Evolutionary conservation across 208 protist genomes (phyloP).

Genomic region (Trypanosoma lewisi): DNA sequence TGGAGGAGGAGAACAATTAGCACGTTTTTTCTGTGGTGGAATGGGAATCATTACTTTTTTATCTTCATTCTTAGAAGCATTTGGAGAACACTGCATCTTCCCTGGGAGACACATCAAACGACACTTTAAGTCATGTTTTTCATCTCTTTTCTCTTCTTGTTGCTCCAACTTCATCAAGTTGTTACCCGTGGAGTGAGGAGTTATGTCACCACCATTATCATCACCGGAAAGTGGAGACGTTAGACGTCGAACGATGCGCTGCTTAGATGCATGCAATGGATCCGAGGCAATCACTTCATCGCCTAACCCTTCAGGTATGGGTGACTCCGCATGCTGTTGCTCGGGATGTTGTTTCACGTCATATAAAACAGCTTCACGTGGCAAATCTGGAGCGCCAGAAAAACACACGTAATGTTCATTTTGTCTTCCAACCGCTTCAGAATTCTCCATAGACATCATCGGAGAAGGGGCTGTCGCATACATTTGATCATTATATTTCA

Average conservation of each 20-base stretch:
- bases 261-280: background rate
- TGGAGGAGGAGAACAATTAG: background rate
- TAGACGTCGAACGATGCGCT: background rate
- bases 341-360: background rate
- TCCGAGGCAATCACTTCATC: background rate
- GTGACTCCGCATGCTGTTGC: background rate
- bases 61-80: background rate
- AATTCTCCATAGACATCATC: background rate
- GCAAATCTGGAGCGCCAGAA: background rate
- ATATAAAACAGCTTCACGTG: background rate
- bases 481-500: background rate
- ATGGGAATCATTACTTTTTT: background rate
- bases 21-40: background rate
- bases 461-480: background rate
- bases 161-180: background rate
- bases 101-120: background rate
- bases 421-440: background rate
- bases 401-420: background rate
- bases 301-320: background rate
- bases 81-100: background rate
- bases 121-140: background rate
- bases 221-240: constrained; percentile 14
- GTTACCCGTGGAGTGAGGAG: background rate
- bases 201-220: background rate
- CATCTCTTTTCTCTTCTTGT: background rate